Evolutionary conservation across 2,329 filamentous ascomycete genomes (phyloP).

Genomic region (Talaromyces sp.): DNA sequence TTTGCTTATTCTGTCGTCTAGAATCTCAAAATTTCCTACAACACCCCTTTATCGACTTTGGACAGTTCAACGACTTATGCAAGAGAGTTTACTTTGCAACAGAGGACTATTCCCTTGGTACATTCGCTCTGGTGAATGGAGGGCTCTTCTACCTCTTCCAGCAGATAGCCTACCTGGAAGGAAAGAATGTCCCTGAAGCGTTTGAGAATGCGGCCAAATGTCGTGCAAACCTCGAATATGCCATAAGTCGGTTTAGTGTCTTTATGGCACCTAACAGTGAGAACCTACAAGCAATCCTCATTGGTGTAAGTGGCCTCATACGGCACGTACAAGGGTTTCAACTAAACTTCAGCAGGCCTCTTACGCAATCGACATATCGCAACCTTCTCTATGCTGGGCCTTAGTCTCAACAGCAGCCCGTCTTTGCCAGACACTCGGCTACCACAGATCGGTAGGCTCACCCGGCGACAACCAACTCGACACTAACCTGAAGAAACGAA

Average conservation of each 20-base stretch:
- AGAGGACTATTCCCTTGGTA: constrained; percentile 37
- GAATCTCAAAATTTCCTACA: constrained; percentile 25
- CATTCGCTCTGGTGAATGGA: constrained; percentile 38
- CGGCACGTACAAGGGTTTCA: constrained; percentile 13
- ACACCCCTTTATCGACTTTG: constrained; percentile 30
- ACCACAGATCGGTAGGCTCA: constrained; percentile 44
- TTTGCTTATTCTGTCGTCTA: background rate
- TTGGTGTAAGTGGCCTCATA: constrained; percentile 45
- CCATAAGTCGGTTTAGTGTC: constrained; percentile 48
- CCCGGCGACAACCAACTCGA: constrained; percentile 25
- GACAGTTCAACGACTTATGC: constrained; percentile 36
- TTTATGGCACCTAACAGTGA: constrained; percentile 52
- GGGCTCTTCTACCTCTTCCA: constrained; percentile 36
- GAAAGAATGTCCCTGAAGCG: constrained; percentile 23
- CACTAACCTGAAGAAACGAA: constrained; percentile 28
- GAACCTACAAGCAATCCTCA: constrained; percentile 55
- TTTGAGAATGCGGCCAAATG: constrained; percentile 32
- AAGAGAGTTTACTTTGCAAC: constrained; percentile 41
- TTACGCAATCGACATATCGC: constrained; percentile 59
- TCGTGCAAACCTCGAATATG: constrained; percentile 42
- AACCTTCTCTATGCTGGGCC: constrained; percentile 61
- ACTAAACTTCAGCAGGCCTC: constrained; percentile 42
- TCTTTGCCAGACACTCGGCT: constrained; percentile 59
- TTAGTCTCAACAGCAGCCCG: constrained; percentile 55
- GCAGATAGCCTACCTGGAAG: constrained; percentile 16